These are phyloP conservation scores for Didymella segeticola DNA, from an alignment of 2,329 filamentous ascomycete species.

Conservation along the genomic window DNA sequence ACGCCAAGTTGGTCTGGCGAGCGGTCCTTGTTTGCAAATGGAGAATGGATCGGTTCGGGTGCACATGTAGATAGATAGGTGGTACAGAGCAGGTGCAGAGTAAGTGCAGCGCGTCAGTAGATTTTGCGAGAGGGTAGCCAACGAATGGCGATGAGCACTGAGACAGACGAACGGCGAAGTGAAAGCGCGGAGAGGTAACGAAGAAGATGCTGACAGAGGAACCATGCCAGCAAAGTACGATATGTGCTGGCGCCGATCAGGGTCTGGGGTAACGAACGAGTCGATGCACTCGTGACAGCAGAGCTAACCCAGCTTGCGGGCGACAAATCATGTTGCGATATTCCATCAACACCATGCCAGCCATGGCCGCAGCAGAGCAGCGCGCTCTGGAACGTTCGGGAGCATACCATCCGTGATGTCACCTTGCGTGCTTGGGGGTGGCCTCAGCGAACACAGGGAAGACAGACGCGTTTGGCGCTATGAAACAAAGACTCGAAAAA, in stretches of 20 bases:
- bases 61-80: conserved; percentile 11
- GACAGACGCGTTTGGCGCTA: neutral
- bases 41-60: neutral
- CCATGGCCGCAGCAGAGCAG: neutral
- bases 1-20: conserved; percentile 29
- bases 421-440: neutral
- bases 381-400: conserved; percentile 2
- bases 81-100: neutral
- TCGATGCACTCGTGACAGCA: neutral
- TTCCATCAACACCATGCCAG: neutral
- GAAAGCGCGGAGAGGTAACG: neutral
- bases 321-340: neutral
- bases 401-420: neutral
- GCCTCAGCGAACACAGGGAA: neutral
- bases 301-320: neutral
- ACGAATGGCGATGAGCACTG: neutral
- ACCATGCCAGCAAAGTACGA: conserved; percentile 13
- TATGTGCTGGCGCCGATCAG: conserved; percentile 8
- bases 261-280: neutral
- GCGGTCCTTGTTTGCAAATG: neutral
- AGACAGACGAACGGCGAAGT: neutral
- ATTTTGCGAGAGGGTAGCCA: neutral
- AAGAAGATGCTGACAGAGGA: conserved; percentile 14
- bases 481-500: neutral
- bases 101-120: neutral